Evolutionary conservation across 192 early-diverging fungal genomes (phyloP).

Genomic region (Linnemannia zychae): DNA sequence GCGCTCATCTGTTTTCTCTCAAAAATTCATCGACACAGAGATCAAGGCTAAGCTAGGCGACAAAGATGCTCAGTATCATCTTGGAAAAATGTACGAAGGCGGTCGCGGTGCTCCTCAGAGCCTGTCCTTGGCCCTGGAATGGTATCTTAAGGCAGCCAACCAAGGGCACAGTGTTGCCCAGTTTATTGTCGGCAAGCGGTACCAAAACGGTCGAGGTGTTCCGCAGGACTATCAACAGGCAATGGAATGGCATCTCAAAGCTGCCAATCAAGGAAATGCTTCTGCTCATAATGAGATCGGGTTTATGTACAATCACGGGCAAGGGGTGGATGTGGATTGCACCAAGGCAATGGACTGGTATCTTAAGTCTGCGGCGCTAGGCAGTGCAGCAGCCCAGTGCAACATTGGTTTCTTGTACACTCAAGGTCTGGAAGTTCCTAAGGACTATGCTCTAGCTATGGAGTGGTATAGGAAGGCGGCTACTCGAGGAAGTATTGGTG

Average conservation of each 20-base stretch:
- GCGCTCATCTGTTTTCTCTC: too few species aligned
- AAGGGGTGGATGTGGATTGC: not conserved
- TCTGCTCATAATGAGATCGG: not conserved
- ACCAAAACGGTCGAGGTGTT: not conserved
- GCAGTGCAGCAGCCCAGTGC: not conserved
- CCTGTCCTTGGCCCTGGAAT: not conserved
- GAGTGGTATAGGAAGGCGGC: not conserved
- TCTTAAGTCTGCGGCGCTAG: not conserved
- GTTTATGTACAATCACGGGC: not conserved
- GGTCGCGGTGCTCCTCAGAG: not conserved
- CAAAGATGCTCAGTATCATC: too few species aligned
- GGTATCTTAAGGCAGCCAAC: not conserved
- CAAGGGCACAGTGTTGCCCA: not conserved
- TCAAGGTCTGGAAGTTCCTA: not conserved
- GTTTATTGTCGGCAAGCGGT: not conserved
- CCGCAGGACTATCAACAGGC: not conserved
- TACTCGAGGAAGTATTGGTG: not conserved
- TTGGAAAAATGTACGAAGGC: too few species aligned
- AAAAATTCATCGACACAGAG: too few species aligned
- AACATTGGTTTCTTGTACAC: not conserved
- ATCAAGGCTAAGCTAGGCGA: too few species aligned
- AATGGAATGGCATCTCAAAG: not conserved
- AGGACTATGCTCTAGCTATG: not conserved
- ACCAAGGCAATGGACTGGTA: not conserved
- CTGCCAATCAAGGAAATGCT: not conserved